phyloP scores from a whole-genome alignment of 352 stramenopile genomes.

The Phytopythium vexans region DNA sequence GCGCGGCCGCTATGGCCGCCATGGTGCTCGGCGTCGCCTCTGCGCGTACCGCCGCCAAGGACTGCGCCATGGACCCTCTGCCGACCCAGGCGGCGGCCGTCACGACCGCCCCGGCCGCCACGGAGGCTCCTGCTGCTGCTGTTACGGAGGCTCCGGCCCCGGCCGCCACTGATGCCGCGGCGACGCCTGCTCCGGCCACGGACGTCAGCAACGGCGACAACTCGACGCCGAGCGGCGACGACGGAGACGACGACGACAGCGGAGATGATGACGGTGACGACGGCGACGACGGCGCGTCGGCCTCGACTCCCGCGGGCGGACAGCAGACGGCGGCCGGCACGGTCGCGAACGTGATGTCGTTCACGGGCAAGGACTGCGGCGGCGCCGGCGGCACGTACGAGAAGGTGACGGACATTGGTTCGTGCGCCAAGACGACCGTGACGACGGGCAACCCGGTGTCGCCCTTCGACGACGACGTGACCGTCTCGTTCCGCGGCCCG shows the following conservation, averaged over 20 bases:
- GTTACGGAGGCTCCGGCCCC: neutral
- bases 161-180: constrained; percentile 5
- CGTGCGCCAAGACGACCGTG: constrained; percentile 47
- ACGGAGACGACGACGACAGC: constrained; percentile 6
- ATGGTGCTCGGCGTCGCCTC: constrained; percentile 12
- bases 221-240: constrained; percentile 2
- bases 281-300: constrained; percentile 9
- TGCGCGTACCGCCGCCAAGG: constrained; percentile 7
- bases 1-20: constrained; percentile 17
- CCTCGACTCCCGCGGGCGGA: constrained; percentile 2
- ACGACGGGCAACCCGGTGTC: constrained; percentile 41
- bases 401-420: constrained; percentile 63
- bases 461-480: constrained; percentile 62
- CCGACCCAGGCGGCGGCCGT: constrained; percentile 2
- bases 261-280: constrained; percentile 9
- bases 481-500: constrained; percentile 59
- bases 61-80: constrained; percentile 27
- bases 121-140: constrained; percentile 1
- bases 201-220: constrained; percentile 8
- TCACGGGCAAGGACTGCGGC: constrained; percentile 48
- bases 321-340: constrained; percentile 32
- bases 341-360: constrained; percentile 44
- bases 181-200: constrained; percentile 6
- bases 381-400: constrained; percentile 51
- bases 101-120: neutral